Evolutionary conservation across 2,329 filamentous ascomycete species (phyloP).

Genomic region (Aphanocladium album): DNA sequence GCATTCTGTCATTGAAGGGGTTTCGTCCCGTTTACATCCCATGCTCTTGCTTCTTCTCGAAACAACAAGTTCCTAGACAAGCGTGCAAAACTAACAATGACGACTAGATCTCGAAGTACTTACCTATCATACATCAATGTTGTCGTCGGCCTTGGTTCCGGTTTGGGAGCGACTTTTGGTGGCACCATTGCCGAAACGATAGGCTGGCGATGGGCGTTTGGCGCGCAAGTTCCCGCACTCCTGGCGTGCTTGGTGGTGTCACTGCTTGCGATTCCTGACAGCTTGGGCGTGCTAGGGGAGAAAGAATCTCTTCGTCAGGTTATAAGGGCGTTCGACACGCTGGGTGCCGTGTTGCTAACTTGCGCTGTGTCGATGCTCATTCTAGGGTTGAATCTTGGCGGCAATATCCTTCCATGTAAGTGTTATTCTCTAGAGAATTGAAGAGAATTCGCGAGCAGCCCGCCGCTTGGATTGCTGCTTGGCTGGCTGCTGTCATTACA

Average conservation of each 20-base stretch:
- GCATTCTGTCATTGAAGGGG: too few species aligned
- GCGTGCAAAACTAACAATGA: neutral
- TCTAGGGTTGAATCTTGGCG: constrained; percentile 55
- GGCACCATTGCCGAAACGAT: constrained; percentile 64
- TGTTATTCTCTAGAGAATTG: too few species aligned
- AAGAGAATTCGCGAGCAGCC: too few species aligned
- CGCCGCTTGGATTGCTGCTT: too few species aligned
- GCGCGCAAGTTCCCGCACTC: constrained; percentile 52
- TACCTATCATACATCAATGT: constrained; percentile 71
- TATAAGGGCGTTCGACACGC: constrained; percentile 52
- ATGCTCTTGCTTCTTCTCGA: neutral
- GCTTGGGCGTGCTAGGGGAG: constrained; percentile 45
- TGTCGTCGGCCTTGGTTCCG: constrained; percentile 52
- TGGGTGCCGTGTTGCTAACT: constrained; percentile 50
- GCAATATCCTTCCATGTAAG: constrained; percentile 56
- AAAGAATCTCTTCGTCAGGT: constrained; percentile 41
- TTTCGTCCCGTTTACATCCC: too few species aligned
- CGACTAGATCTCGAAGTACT: constrained; percentile 47
- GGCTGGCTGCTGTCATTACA: neutral
- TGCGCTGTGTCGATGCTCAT: constrained; percentile 52
- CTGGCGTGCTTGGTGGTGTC: constrained; percentile 41
- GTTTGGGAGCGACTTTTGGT: constrained; percentile 62
- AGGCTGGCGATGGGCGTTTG: constrained; percentile 71
- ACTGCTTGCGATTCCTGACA: constrained; percentile 42
- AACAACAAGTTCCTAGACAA: neutral